Evolutionary conservation across 2,329 filamentous ascomycete genomes (phyloP), one percentile per base, ranked within the genome.

Genomic region (Chaetomium sp.): DNA sequence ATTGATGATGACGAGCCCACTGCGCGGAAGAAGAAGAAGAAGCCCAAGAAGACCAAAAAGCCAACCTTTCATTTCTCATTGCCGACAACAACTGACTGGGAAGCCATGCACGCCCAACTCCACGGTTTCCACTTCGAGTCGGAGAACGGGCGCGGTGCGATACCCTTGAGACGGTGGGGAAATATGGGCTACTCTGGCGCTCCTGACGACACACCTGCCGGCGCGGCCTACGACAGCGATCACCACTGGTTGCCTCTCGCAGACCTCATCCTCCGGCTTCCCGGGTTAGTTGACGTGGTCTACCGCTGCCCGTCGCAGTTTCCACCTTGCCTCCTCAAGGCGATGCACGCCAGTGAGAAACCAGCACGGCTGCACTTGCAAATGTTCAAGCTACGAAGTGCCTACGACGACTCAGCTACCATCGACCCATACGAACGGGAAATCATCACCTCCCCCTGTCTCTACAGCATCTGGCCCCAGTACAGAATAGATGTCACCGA

Each of bases 231-330:
- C 25, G 49, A 53, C 12, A 53, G 25, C 12, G 25, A 53, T 13
- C 49, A 31, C 13, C 49, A 53, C 25, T 53, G 49, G 49, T 16
- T 19, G 13, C 25, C 49, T 27, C 49, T 53, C 49, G 25, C 49
- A 19, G 25, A 53, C 25, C 25, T 53, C 12, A 53, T 53, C 25
- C 12, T 25, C 25, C 25, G 13, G 12, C 49, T 53, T 29, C 25
- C 49, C 25, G 49, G 49, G 23, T 13, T 53, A 25, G 49, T 16
- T 4, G 49, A 53, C 49, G 23, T 53, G 25, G 49, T 53, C 25
- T 53, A 53, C 25, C 25, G 49, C 12, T 53, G 49, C 49, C 23
- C 49, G 25, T 53, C 49, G 10, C 49, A 53, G 49, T 53, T 53
- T 27, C 25, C 49, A 12, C 49, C 49, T 7, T 53, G 49, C 19